Conservation (phyloP, 139 green algal species). For the Pleodorina starrii region DNA sequence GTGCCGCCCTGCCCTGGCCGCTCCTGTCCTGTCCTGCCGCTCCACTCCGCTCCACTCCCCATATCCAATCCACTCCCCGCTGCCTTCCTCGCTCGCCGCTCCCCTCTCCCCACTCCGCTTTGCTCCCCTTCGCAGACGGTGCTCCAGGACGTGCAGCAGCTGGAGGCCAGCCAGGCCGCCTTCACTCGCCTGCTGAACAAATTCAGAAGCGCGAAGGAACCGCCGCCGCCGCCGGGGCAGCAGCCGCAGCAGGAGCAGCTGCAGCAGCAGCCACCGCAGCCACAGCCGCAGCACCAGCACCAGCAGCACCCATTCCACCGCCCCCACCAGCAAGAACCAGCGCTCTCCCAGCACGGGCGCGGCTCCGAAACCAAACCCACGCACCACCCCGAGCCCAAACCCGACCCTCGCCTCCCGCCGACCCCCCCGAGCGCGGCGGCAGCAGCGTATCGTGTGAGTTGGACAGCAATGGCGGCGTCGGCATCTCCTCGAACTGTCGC, state of each 20-base stretch:
- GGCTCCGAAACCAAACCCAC: not conserved
- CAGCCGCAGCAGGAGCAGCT: not conserved
- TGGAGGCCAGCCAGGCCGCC: not conserved
- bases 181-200: conserved; percentile 19
- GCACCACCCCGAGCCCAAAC: not conserved
- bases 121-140: not conserved
- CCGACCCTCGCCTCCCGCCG: not conserved
- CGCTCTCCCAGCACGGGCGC: not conserved
- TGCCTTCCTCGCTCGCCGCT: not conserved
- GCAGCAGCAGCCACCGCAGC: not conserved
- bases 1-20: too few species aligned
- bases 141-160: conserved; percentile 4
- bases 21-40: too few species aligned
- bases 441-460: too few species aligned
- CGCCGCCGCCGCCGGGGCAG: too few species aligned
- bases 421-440: not conserved
- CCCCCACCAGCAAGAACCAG: too few species aligned
- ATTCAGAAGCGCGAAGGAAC: not conserved
- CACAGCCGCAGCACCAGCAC: not conserved
- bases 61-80: not conserved
- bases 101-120: too few species aligned
- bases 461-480: not conserved
- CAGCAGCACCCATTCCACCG: not conserved
- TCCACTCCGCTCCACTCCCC: too few species aligned
- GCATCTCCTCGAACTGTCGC: too few species aligned